phyloP scores from a whole-genome alignment of 371 early-diverging fungal genomes.

The Mortierella sp. region DNA sequence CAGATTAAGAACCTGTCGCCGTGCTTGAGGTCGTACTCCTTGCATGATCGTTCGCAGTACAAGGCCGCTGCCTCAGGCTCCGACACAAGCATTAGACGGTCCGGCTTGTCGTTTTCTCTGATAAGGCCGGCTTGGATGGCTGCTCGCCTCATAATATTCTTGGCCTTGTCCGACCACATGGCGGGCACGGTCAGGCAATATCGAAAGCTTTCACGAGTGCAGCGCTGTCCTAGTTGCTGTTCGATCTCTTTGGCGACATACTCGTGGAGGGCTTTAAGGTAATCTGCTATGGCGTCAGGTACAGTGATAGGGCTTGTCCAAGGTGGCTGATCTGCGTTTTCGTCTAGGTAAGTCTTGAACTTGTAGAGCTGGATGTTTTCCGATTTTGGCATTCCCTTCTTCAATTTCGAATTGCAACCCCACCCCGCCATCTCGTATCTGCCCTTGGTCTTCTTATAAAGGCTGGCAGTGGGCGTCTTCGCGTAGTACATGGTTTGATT shows the following conservation, averaged over 20 bases:
- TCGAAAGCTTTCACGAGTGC: constrained; percentile 59
- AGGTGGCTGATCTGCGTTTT: constrained; percentile 53
- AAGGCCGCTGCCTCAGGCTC: constrained; percentile 68
- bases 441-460: constrained; percentile 56
- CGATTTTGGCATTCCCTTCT: constrained; percentile 58
- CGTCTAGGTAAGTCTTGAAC: constrained; percentile 68
- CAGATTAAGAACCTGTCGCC: constrained; percentile 64
- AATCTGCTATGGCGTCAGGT: constrained; percentile 62
- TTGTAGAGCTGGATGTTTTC: constrained; percentile 60
- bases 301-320: constrained; percentile 56
- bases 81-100: constrained; percentile 61
- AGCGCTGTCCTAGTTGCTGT: constrained; percentile 47
- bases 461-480: constrained; percentile 62
- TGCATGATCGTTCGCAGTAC: constrained; percentile 64
- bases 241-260: constrained; percentile 57
- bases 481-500: constrained; percentile 53
- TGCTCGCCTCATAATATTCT: constrained; percentile 64
- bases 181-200: constrained; percentile 67
- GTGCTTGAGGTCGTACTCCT: constrained; percentile 60
- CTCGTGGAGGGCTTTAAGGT: constrained; percentile 60
- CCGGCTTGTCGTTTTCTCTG: constrained; percentile 50
- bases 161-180: constrained; percentile 67
- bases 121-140: constrained; percentile 61
- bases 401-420: constrained; percentile 68
- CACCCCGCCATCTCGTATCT: constrained; percentile 57